Evolutionary conservation across 2,329 filamentous ascomycete genomes (phyloP).

Genomic region (Paecilomyces variotii): DNA sequence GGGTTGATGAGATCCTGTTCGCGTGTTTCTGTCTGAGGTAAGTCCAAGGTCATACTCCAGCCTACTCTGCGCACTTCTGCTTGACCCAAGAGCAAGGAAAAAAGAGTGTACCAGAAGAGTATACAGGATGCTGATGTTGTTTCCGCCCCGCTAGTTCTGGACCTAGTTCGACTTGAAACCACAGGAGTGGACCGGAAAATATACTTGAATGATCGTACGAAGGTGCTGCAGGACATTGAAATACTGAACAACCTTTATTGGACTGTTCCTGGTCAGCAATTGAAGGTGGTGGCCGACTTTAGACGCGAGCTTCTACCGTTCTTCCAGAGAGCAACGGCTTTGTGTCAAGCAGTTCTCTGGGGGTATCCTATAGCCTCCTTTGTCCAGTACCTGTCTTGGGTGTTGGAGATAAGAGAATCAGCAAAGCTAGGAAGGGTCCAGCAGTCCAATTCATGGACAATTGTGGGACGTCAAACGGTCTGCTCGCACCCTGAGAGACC

Average conservation of each 20-base stretch:
- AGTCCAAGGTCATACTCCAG: background rate
- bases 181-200: background rate
- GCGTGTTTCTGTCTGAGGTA: background rate
- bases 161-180: background rate
- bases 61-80: background rate
- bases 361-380: background rate
- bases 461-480: constrained; percentile 45
- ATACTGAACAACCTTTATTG: background rate
- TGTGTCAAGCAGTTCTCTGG: background rate
- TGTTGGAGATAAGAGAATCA: background rate
- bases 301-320: background rate
- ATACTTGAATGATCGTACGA: background rate
- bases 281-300: background rate
- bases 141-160: background rate
- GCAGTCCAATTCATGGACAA: constrained; percentile 30
- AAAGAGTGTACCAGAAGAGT: background rate
- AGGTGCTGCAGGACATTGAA: background rate
- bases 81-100: background rate
- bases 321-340: background rate
- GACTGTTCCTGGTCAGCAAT: background rate
- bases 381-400: background rate
- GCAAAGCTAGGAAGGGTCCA: constrained; percentile 8
- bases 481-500: constrained; percentile 41
- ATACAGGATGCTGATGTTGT: background rate
- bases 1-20: background rate